Conservation (phyloP, 2,329 filamentous ascomycete genomes). For the Ceratocystis diversiconidia region DNA sequence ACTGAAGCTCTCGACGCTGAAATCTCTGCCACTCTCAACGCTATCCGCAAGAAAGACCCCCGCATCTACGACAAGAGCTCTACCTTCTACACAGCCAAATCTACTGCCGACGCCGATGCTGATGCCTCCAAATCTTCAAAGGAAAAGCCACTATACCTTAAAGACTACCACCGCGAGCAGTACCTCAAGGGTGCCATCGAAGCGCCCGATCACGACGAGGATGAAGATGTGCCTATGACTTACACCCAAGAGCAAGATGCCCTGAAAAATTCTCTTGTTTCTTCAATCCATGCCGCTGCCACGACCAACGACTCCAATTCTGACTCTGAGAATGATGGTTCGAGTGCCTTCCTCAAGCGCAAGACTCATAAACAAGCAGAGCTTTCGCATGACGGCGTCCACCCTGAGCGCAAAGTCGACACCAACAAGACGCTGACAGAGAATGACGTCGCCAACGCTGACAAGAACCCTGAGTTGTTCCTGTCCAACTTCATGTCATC, state of each 20-base stretch:
- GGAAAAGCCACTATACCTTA: constrained; percentile 72
- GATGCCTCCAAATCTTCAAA: constrained; percentile 38
- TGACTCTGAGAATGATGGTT: constrained; percentile 30
- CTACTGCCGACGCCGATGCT: constrained; percentile 37
- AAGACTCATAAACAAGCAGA: constrained; percentile 17
- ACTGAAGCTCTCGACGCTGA: constrained; percentile 76
- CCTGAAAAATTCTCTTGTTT: constrained; percentile 62
- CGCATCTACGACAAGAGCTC: constrained; percentile 69
- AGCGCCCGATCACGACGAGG: constrained; percentile 26
- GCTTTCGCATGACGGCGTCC: constrained; percentile 29
- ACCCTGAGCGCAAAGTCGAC: constrained; percentile 39
- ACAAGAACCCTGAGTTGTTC: constrained; percentile 81
- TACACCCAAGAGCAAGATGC: constrained; percentile 82
- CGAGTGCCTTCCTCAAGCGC: constrained; percentile 22
- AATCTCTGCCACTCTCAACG: constrained; percentile 73
- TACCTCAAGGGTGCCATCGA: constrained; percentile 52
- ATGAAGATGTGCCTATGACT: constrained; percentile 44
- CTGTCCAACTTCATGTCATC: constrained; percentile 93
- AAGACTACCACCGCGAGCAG: constrained; percentile 85
- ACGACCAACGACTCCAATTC: constrained; percentile 32
- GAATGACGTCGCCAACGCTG: constrained; percentile 57
- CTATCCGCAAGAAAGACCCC: constrained; percentile 82
- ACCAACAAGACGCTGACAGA: constrained; percentile 38
- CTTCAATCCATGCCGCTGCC: constrained; percentile 55
- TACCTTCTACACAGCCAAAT: constrained; percentile 57